Base-by-base conservation (phyloP, 164 flowering plant species). In the Vitis riparia region DNA sequence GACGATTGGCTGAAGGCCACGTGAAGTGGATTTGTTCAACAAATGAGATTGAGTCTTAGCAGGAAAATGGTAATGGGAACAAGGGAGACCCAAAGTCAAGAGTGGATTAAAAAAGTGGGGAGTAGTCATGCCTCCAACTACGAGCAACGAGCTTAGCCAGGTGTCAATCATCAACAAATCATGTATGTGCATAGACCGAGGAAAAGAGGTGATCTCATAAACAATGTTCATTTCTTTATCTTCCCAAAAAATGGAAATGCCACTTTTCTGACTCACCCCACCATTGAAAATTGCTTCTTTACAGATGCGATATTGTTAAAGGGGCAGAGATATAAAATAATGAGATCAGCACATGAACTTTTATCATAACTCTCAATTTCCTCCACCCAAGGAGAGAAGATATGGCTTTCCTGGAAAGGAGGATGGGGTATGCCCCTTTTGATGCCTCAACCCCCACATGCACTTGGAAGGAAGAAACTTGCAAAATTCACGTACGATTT, bases 151-250 rank as follows among this genome's bases (percentile, higher is more conserved):
- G 64, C 68, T 55, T 63, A 62, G 77, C 75, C 86, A 83, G 80
- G 80, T 83, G 86, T 83, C 86, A 80, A 83, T 83, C 77, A 83
- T 83, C 86, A 75, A 75, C 66, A 79, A 83, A 83, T 83, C 68
- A 83, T 83, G 53, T 48, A 50, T 3, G 57, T 7, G 9, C 78
- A 65, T 12, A 67, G 50, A 59, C 74, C 77, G 66, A 72, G 76
- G 12, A 63, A 65, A 69, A 76, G 11, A 51, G 59, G 37, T 56
- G 12, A 50, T 32, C 50, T 15, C 60, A 55, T 3, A 2, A 1
- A 5, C 2, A 3, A n/a, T 63, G 68, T 55, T 4, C 27, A 56
- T 59, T 68, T 27, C 55, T 73, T 72, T 77, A 67, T 72, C 71
- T 30, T 67, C 70, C 71, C 67, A 67, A 72, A 68, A 50, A 63